Conservation (phyloP, 2,329 filamentous ascomycete species). For the Fusarium sp. region DNA sequence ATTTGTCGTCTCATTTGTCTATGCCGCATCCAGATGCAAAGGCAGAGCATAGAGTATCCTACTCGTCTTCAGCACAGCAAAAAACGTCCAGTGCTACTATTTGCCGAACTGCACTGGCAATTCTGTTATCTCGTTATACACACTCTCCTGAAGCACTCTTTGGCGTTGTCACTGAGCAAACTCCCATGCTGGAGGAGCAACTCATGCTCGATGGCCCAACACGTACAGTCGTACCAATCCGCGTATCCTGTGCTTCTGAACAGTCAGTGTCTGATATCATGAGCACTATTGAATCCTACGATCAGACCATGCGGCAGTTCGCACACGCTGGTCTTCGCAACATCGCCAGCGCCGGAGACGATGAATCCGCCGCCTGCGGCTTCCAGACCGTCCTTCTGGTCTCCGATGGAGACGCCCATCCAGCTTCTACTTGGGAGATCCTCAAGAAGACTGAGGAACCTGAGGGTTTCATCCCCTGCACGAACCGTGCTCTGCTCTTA, state of each 20-base stretch:
- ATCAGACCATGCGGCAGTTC: not conserved
- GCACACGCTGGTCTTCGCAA: constrained; percentile 4
- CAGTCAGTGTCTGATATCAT: not conserved
- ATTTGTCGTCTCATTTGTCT: not conserved
- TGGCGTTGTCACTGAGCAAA: constrained; percentile 5
- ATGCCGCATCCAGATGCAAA: not conserved
- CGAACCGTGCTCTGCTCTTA: constrained; percentile 15
- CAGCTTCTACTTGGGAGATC: not conserved
- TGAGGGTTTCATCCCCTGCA: constrained; percentile 11
- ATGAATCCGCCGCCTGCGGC: constrained; percentile 19
- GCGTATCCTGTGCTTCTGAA: not conserved
- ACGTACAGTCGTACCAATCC: constrained; percentile 9
- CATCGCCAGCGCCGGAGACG: not conserved
- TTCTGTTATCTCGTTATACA: constrained; percentile 18
- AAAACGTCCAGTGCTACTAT: not conserved
- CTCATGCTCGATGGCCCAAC: not conserved
- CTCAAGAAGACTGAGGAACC: not conserved
- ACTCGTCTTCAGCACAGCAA: rapidly evolving
- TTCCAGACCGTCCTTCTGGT: constrained; percentile 24
- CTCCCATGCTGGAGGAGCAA: not conserved
- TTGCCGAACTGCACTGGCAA: constrained; percentile 7
- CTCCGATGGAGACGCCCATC: not conserved
- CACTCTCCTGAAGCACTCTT: constrained; percentile 14
- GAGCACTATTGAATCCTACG: not conserved
- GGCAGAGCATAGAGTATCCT: not conserved